These are phyloP conservation scores for Zymoseptoria pseudotritici DNA, from an alignment of 2,329 filamentous ascomycete genomes.

Conservation along the genomic window DNA sequence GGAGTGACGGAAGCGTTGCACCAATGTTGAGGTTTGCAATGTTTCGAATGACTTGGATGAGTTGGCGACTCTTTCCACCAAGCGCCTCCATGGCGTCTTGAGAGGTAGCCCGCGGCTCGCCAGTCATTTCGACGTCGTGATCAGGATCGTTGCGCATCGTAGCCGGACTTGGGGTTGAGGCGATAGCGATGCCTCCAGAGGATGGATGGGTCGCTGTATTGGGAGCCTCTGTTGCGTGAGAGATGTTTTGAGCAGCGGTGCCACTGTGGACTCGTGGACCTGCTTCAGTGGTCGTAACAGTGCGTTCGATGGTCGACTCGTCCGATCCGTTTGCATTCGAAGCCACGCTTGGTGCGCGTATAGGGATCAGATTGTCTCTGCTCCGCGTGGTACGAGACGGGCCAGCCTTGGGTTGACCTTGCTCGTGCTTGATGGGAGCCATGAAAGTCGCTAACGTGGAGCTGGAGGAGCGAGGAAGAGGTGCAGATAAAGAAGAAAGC, in stretches of 20 bases:
- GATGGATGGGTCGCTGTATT: neutral
- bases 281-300: neutral
- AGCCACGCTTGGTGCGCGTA: conserved; percentile 1
- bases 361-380: neutral
- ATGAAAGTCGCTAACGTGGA: neutral
- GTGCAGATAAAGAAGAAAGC: neutral
- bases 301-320: neutral
- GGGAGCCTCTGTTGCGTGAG: neutral
- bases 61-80: conserved; percentile 55
- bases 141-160: neutral
- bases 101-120: neutral
- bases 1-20: conserved; percentile 58
- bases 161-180: too few relatives aligned
- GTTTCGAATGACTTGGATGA: conserved; percentile 59
- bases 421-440: conserved; percentile 2
- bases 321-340: neutral
- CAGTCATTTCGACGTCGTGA: conserved; percentile 6
- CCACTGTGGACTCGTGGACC: too few relatives aligned
- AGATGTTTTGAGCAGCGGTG: neutral
- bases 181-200: neutral
- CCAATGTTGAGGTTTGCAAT: conserved; percentile 67
- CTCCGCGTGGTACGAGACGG: neutral
- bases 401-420: neutral
- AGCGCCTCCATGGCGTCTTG: conserved; percentile 41
- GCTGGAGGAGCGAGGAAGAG: neutral